Evolutionary conservation across 805 yeast species (phyloP), one percentile per base, ranked within the genome.

Genomic region (Danielozyma ontarioensis): DNA sequence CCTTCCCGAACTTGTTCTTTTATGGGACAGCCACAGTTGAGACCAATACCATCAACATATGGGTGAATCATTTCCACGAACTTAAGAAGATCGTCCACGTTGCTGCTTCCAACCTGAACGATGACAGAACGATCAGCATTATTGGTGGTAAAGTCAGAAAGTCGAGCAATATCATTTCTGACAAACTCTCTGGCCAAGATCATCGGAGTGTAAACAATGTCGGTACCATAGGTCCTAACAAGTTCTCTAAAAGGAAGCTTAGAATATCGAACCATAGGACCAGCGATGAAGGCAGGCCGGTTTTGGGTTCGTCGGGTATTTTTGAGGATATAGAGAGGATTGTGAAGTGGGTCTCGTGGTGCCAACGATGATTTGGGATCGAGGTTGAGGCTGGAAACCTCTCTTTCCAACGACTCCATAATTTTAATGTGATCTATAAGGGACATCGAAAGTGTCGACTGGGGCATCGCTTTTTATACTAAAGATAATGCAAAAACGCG

Each of bases 11-110:
- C 84, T 56, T 93, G 97, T 43, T 90, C 97, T 41, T 81, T 83
- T 32, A 93, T 88, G 1, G 98, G 98, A 61, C 98, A 93, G 0
- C 98, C 98, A 59, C 97, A 93, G 64, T 93, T 93, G 37, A 93
- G 70, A 0, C 97, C 97, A 27, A 93, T 78, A 0, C 94, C 98
- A 59, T 90, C 97, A 29, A 85, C 89, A 51, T 77, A 86, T 0
- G 96, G 96, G 37, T 75, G 75, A n/a, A 89, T 77, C 88, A 93
- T 79, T 33, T 83, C 87, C 3, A 86, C 87, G 51, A 90, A 87
- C 39, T 90, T 71, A 16, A 84, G 54, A 33, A 93, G 62, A 57
- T 93, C 97, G 8, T 78, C 74, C 3, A 80, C 83, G 53, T 87
- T 89, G 49, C 85, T 85, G 10, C 83, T 81, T 3, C 97, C 98